Evolutionary conservation across 164 flowering plant genomes (phyloP).

Genomic region (Berberis thunbergii): DNA sequence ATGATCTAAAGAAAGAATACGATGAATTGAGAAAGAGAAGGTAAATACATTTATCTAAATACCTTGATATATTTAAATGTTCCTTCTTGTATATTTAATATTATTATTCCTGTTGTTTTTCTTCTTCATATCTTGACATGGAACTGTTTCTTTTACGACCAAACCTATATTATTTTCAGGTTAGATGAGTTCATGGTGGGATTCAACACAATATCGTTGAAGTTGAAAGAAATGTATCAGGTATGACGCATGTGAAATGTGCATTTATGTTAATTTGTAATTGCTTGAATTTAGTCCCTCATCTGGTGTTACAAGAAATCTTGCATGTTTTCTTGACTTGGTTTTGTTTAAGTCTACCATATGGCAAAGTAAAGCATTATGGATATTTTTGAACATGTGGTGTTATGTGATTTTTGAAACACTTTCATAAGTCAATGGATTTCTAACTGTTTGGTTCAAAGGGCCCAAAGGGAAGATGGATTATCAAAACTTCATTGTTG

Average conservation of each 20-base stretch:
- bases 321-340: no score
- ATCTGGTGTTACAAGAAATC: no score
- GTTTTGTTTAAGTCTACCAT: no score
- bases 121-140: background rate
- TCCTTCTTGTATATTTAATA: background rate
- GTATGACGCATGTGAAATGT: constrained; percentile 22
- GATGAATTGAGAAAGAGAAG: constrained; percentile 93
- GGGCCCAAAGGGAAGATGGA: no score
- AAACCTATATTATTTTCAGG: constrained; percentile 28
- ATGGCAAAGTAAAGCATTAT: no score
- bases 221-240: constrained; percentile 99
- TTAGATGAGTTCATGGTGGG: constrained; percentile 99
- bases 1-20: constrained; percentile 75
- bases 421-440: no score
- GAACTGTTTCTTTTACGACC: background rate
- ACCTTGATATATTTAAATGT: background rate
- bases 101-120: no score
- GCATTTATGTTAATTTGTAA: background rate
- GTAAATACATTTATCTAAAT: constrained; percentile 18
- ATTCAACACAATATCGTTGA: constrained; percentile 84
- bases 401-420: no score
- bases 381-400: no score
- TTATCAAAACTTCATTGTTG: no score
- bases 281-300: no score
- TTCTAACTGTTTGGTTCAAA: no score